A percentile compares a stretch with the other conserved stretches of the same genome.
These are phyloP conservation scores for Gypsophila paniculata DNA, from an alignment of 179 eudicot genomes.

Conservation along the genomic window DNA sequence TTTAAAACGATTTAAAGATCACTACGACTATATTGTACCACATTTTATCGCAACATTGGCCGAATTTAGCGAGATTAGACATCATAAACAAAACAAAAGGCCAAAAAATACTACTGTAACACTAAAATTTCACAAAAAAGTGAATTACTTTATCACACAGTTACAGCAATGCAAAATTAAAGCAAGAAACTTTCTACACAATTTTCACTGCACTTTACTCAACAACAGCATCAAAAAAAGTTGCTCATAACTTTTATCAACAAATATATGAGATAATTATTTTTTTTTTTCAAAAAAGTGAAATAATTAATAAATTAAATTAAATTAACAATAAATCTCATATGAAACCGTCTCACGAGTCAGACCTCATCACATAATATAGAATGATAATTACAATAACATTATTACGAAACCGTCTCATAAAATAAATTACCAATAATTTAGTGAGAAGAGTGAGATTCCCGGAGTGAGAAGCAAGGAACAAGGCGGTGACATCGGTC, in stretches of 20 bases:
- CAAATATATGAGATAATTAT: not conserved
- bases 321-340: too few species aligned
- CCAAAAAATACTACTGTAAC: not conserved
- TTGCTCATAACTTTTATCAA: not conserved
- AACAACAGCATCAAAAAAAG: constrained; percentile 19
- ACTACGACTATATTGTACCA: too few species aligned
- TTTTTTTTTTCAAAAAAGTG: too few species aligned
- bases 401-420: too few species aligned
- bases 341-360: too few species aligned
- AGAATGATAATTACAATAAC: not conserved
- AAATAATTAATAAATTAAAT: too few species aligned
- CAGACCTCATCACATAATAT: too few species aligned
- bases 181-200: constrained; percentile 14
- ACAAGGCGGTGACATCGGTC: constrained; percentile 58
- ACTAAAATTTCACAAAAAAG: constrained; percentile 13
- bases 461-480: constrained; percentile 61
- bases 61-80: too few species aligned
- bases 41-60: too few species aligned
- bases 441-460: constrained; percentile 37
- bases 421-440: constrained; percentile 13
- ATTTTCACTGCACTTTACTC: constrained; percentile 23
- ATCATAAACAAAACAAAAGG: not conserved
- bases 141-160: constrained; percentile 11
- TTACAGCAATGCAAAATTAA: constrained; percentile 16
- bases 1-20: too few species aligned